A percentile compares a stretch with the other conserved stretches of the same genome.
Evolutionary conservation across 2,329 filamentous ascomycete genomes (phyloP).

Genomic region (Neopestalotiopsis sp.): DNA sequence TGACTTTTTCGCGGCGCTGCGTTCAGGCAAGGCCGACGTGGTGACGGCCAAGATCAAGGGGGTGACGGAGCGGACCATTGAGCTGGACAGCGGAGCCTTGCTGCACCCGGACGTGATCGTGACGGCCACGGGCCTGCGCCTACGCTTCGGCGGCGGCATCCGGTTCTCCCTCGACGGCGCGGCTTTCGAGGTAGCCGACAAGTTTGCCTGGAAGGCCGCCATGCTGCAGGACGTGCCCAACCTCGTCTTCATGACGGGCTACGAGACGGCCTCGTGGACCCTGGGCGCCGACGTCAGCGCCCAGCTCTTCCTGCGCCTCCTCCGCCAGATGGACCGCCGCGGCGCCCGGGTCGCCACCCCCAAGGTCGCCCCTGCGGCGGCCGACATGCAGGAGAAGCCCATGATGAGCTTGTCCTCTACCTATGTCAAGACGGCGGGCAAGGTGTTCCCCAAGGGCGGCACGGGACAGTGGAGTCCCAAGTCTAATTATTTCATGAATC

Average conservation of each 20-base stretch:
- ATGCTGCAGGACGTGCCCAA: conserved; percentile 72
- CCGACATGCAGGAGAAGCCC: neutral
- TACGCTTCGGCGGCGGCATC: conserved; percentile 60
- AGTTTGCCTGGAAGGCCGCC: conserved; percentile 62
- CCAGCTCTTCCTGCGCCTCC: conserved; percentile 53
- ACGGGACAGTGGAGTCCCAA: conserved; percentile 30
- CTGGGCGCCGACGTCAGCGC: conserved; percentile 62
- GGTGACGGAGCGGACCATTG: conserved; percentile 49
- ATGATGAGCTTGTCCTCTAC: conserved; percentile 41
- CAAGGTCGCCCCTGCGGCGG: conserved; percentile 32
- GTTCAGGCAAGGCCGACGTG: conserved; percentile 39
- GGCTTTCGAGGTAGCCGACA: conserved; percentile 46
- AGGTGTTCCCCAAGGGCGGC: conserved; percentile 43
- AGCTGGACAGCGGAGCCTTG: conserved; percentile 40
- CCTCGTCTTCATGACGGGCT: conserved; percentile 62
- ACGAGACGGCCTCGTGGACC: conserved; percentile 67
- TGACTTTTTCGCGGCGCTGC: conserved; percentile 50
- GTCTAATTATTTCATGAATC: conserved; percentile 30
- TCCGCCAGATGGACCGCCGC: conserved; percentile 54
- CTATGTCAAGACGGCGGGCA: conserved; percentile 45
- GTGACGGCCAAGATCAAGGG: conserved; percentile 52
- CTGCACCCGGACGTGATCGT: conserved; percentile 67
- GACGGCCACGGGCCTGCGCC: conserved; percentile 67
- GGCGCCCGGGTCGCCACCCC: conserved; percentile 51
- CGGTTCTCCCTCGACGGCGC: conserved; percentile 56